phyloP scores from a whole-genome alignment of 176 grass and related monocot species.

The Alloteropsis semialata region DNA sequence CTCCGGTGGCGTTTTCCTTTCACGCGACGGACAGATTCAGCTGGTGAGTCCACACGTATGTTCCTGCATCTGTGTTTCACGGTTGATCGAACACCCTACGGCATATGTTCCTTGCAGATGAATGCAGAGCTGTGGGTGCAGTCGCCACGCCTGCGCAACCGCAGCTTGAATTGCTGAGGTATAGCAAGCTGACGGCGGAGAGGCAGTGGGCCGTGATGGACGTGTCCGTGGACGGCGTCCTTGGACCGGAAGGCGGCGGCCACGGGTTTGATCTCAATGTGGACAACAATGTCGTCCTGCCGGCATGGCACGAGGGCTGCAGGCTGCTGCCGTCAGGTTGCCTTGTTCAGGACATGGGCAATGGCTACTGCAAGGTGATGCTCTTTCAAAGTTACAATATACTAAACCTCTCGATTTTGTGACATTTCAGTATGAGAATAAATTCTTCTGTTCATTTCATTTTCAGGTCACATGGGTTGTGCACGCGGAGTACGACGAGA shows the following conservation, averaged over 20 bases:
- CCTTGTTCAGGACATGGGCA: conserved; percentile 21
- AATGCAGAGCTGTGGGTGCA: conserved; percentile 46
- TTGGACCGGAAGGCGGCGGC: not conserved
- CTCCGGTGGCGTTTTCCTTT: not conserved
- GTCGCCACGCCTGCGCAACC: conserved; percentile 39
- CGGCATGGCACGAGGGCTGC: not conserved
- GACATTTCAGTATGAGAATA: too few relatives aligned
- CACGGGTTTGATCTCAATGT: not conserved
- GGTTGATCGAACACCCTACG: too few relatives aligned
- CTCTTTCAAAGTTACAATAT: too few relatives aligned
- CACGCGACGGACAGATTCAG: not conserved
- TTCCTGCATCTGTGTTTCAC: not conserved
- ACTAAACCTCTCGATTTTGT: too few relatives aligned
- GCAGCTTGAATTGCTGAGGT: conserved; percentile 35
- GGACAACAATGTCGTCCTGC: not conserved
- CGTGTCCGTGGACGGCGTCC: conserved; percentile 38
- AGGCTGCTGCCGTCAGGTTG: conserved; percentile 40
- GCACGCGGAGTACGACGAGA: conserved; percentile 37
- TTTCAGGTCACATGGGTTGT: conserved; percentile 43
- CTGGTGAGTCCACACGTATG: not conserved
- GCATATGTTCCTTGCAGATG: conserved; percentile 64
- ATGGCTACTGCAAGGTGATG: conserved; percentile 41
- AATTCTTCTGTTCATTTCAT: not conserved
- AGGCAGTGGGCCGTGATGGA: conserved; percentile 57
- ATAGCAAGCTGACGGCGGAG: conserved; percentile 12